Conservation (phyloP, 768 basidiomycete genomes). For the Hygrocybe punicea region DNA sequence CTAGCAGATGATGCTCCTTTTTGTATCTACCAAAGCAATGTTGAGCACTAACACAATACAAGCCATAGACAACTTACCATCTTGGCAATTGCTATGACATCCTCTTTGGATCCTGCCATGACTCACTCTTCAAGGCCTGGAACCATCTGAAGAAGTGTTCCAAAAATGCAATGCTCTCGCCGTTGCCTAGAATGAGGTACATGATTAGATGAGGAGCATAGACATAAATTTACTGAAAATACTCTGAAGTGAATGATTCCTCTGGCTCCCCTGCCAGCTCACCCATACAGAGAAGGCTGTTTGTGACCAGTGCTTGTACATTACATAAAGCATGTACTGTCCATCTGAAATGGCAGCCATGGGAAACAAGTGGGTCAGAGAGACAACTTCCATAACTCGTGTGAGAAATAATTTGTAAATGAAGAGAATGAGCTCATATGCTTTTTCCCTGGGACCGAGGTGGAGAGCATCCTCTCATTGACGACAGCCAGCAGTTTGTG, state of each 20-base stretch:
- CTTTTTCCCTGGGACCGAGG: neutral
- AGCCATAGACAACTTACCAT: neutral
- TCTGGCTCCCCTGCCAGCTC: neutral
- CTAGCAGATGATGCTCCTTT: neutral
- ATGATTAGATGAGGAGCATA: neutral
- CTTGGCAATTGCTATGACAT: neutral
- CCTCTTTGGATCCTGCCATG: neutral
- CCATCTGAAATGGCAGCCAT: no score
- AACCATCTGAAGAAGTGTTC: conserved; percentile 1
- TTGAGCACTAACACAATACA: no score
- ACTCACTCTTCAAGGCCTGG: neutral
- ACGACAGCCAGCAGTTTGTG: neutral
- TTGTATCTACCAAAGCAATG: neutral
- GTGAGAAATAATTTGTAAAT: neutral
- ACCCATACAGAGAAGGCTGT: neutral
- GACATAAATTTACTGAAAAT: neutral
- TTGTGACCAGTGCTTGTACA: neutral
- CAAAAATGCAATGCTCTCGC: neutral
- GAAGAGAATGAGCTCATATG: neutral
- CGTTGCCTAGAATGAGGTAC: neutral
- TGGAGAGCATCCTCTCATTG: neutral
- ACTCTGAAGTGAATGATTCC: neutral
- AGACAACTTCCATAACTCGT: neutral
- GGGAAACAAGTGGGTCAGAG: no score
- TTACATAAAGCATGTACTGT: no score